Base-by-base conservation (phyloP, 345 rosid species). In the Abelmoschus esculentus region DNA sequence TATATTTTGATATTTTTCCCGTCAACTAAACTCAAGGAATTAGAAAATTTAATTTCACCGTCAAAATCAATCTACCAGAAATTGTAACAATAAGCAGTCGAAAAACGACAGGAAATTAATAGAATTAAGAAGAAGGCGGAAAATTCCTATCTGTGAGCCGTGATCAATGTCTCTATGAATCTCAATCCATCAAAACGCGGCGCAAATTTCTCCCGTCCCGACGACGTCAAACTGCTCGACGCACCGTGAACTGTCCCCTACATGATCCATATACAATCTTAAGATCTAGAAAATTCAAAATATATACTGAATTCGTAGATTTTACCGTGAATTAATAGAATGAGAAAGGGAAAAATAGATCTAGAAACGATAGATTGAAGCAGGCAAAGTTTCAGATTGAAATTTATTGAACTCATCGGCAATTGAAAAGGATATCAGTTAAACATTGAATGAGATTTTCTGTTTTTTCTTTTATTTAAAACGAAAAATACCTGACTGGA, bases 161-260 rank as follows among this genome's bases (percentile, higher is more conserved):
- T 87, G 6, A 87, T 73, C 67, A 87, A 76, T 4, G 90, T 85
- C 75, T 87, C 92, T 10, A 87, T 85, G 79, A 85, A 87, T 80
- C 85, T 80, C 72, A 87, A 70, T 10, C 90, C 90, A 56, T 87
- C 92, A 46, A 87, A 85, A 47, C 85, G 80, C n/a, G 87, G 86
- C 28, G 81, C 76, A 47, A 84, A 87, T 71, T 77, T 80, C 72
- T 71, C 80, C 79, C 66, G 70, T 5, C 73, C 78, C 5, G 83
- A 52, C 61, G 64, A 50, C 38, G 54, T 59, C 14, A 15, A 57
- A 31, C 77, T 71, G 70, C 71, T 66, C 66, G 54, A 8, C 44
- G 44, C 44, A 40, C 44, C 44, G 44, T 40, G 8, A 7, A 1
- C 78, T 69, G 58, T 72, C 36, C 77, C 83, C 90, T 84, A 69